Evolutionary conservation across 2,329 filamentous ascomycete genomes (phyloP), one percentile per base, ranked within the genome.

Genomic region (Aspergillus hortae): DNA sequence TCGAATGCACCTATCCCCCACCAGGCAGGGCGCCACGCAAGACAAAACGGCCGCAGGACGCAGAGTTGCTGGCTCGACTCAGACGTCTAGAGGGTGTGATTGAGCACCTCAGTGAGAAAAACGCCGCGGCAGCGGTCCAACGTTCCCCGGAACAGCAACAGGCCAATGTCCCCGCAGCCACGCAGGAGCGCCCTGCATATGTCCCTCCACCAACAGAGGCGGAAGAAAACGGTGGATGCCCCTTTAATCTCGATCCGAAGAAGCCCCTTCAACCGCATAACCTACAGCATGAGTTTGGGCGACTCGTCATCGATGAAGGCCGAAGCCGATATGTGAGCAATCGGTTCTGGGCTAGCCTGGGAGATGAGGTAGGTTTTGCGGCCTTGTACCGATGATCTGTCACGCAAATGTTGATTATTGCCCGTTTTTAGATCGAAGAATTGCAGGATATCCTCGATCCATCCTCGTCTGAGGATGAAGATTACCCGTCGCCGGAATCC

Each of bases 281-380:
- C n/a, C 49, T 68, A 9, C 74, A 77, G 52, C 71, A 70, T 45
- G 73, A 80, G 52, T 79, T 85, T 61, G 82, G 83, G 19, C 70
- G 81, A 36, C 67, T 86, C 48, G 79, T 85, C 2, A 77, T 85
- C 44, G 80, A 81, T 52, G 80, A 84, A 54, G 81, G 80, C 25
- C 76, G 77, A 54, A 84, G 80, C 60, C 73, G 80, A 46, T 85
- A 85, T 66, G 80, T 85, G 60, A 85, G 81, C 65, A 84, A 81
- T 60, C 78, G 78, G 25, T 80, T 85, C 56, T 85, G 81, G 80
- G 80, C 80, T 4, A 81, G 74, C 58, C 68, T 86, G 52, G 81
- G 80, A 55, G 83, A 84, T 52, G 82, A 86, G 73, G 80, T 81
- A 59, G 40, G 66, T 49, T 44, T 35, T 11, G 15, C 46, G 14